Conservation (phyloP, 495 filamentous ascomycete genomes). For the Lasiosphaeria miniovina region DNA sequence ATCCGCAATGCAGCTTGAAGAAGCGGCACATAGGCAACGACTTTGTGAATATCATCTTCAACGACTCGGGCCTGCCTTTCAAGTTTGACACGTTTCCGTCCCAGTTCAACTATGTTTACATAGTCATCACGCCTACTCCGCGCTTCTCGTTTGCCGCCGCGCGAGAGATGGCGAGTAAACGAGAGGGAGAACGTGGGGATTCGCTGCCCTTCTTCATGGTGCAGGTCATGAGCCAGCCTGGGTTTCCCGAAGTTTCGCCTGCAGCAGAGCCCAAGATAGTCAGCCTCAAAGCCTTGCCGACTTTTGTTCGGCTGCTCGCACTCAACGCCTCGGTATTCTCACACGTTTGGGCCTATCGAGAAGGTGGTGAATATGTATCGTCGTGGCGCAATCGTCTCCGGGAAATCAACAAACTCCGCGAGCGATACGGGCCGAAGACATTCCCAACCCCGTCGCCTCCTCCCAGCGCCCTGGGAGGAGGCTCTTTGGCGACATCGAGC, state of each 20-base stretch:
- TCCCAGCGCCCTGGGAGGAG: constrained; percentile 32
- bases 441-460: constrained; percentile 41
- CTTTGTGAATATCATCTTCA: constrained; percentile 96
- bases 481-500: constrained; percentile 12
- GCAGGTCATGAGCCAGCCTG: constrained; percentile 75
- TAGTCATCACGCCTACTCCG: constrained; percentile 86
- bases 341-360: constrained; percentile 76
- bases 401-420: constrained; percentile 78
- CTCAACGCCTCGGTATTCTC: constrained; percentile 92
- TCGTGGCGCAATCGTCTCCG: constrained; percentile 84
- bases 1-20: constrained; percentile 75
- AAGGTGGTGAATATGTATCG: constrained; percentile 80
- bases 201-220: constrained; percentile 73
- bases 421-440: constrained; percentile 49
- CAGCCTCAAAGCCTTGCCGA: constrained; percentile 70
- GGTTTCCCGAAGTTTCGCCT: constrained; percentile 86
- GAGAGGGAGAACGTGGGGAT: constrained; percentile 40
- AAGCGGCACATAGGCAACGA: constrained; percentile 97
- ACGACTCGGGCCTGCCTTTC: constrained; percentile 85
- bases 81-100: constrained; percentile 88
- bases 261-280: constrained; percentile 85
- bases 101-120: constrained; percentile 93
- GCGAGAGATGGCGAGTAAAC: constrained; percentile 33
- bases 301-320: constrained; percentile 87
- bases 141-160: constrained; percentile 58